A percentile compares a stretch with the other conserved stretches of the same genome.
Conservation (phyloP, 2,329 filamentous ascomycete genomes). For the Neonectria ditissima region DNA sequence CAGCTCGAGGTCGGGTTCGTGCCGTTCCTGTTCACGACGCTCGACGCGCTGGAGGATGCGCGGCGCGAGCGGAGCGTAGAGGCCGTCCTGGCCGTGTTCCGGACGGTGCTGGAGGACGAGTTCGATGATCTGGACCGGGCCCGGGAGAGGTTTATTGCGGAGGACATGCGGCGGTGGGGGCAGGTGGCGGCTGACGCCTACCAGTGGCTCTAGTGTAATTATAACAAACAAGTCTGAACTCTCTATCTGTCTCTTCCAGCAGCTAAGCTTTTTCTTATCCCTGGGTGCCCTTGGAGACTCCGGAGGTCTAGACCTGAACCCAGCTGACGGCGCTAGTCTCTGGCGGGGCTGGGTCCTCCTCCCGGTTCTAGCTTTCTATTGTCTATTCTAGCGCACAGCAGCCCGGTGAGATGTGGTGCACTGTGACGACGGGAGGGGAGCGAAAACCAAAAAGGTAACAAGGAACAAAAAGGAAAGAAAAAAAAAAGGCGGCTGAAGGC, state of each 20-base stretch:
- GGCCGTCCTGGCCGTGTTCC: constrained; percentile 6
- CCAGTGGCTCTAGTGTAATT: constrained; percentile 19
- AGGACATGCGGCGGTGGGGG: background rate
- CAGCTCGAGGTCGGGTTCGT: constrained; percentile 31
- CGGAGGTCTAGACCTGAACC: background rate
- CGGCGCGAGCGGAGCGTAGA: fast-evolving
- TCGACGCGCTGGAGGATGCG: constrained; percentile 18
- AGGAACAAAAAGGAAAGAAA: background rate
- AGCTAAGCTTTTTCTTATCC: too few relatives aligned
- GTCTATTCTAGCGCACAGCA: background rate
- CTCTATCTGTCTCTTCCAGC: too few relatives aligned
- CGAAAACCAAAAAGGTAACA: too few relatives aligned
- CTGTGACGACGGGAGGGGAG: background rate
- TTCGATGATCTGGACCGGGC: constrained; percentile 12
- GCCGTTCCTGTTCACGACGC: constrained; percentile 31
- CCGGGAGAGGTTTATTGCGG: constrained; percentile 15
- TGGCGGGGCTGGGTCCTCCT: background rate
- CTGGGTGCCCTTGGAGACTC: too few relatives aligned
- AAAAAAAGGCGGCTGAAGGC: background rate
- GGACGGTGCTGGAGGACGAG: constrained; percentile 20
- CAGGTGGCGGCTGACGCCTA: background rate
- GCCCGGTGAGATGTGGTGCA: background rate
- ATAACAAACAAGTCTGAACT: background rate
- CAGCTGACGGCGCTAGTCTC: background rate
- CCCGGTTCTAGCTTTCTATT: background rate